Evolutionary conservation across 1,139 yeast species (phyloP).

Genomic region (Nakaseomyces glabratus): DNA sequence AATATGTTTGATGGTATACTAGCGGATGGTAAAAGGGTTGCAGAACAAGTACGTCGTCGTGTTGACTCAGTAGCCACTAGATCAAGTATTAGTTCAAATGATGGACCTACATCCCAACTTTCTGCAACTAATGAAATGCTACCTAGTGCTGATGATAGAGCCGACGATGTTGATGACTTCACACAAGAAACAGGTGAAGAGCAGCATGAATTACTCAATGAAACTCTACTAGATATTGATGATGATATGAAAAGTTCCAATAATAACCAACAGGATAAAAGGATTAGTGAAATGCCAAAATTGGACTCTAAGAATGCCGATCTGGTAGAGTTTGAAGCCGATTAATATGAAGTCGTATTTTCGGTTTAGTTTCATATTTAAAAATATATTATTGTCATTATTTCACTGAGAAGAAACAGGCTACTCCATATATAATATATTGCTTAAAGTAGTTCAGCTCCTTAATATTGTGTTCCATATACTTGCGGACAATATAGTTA

Average conservation of each 20-base stretch:
- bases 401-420: too few species aligned
- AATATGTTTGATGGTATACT: slow-evolving; percentile 86
- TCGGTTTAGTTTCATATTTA: too few species aligned
- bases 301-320: slow-evolving; percentile 10
- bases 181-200: slow-evolving; percentile 20
- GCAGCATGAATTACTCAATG: slow-evolving; percentile 16
- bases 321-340: slow-evolving; percentile 24
- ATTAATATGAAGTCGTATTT: slow-evolving; percentile 6
- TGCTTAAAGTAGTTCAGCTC: too few species aligned
- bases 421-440: too few species aligned
- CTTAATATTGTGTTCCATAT: too few species aligned
- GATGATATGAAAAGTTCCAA: slow-evolving; percentile 8
- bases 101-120: slow-evolving; percentile 2
- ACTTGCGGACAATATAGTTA: too few species aligned
- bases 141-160: slow-evolving; percentile 11
- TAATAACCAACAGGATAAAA: not conserved
- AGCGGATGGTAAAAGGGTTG: slow-evolving; percentile 88
- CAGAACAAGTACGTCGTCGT: slow-evolving; percentile 75
- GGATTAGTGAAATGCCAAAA: not conserved
- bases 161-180: slow-evolving; percentile 25
- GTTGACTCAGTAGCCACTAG: slow-evolving; percentile 48
- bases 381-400: too few species aligned
- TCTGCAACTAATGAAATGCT: slow-evolving; percentile 1
- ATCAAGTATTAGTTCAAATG: slow-evolving; percentile 17
- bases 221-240: slow-evolving; percentile 17